Percentiles rank a stretch among this genome's conserved stretches.
Conservation (phyloP, 1,284 basidiomycete species). For the Vanrija pseudolonga region DNA sequence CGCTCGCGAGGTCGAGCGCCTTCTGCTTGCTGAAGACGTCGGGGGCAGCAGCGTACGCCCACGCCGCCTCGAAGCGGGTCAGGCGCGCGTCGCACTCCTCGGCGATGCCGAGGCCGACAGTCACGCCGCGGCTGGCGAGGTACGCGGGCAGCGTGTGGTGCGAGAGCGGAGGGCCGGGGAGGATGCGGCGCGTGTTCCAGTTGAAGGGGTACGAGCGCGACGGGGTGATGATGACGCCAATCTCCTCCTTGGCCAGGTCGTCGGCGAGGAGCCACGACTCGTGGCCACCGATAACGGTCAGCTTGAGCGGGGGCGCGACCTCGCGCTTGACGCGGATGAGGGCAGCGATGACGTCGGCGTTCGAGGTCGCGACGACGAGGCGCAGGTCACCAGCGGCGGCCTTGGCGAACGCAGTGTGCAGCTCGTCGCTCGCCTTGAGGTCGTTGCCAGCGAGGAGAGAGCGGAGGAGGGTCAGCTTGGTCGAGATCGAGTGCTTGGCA, state of each 20-base stretch:
- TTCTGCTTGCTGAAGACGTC: slow-evolving; percentile 55
- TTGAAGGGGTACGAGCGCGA: slow-evolving; percentile 60
- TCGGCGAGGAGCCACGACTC: slow-evolving; percentile 66
- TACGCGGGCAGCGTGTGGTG: slow-evolving; percentile 62
- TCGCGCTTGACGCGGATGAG: slow-evolving; percentile 69
- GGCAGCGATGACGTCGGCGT: slow-evolving; percentile 69
- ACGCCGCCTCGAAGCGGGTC: slow-evolving; percentile 65
- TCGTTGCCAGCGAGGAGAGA: slow-evolving; percentile 56
- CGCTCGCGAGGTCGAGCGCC: slow-evolving; percentile 60
- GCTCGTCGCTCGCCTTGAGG: slow-evolving; percentile 37
- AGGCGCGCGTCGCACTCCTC: slow-evolving; percentile 64
- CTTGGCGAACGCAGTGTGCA: slow-evolving; percentile 57
- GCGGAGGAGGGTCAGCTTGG: slow-evolving; percentile 67
- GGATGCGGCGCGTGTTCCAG: slow-evolving; percentile 67
- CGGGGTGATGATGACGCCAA: slow-evolving; percentile 69
- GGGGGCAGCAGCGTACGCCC: slow-evolving; percentile 55
- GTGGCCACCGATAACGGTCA: slow-evolving; percentile 63
- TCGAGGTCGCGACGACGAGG: slow-evolving; percentile 65
- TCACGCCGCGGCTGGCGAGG: slow-evolving; percentile 64
- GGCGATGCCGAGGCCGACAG: slow-evolving; percentile 66
- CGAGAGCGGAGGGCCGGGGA: slow-evolving; percentile 71
- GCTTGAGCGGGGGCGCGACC: slow-evolving; percentile 54
- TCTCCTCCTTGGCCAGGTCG: slow-evolving; percentile 63
- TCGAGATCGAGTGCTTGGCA: slow-evolving; percentile 57
- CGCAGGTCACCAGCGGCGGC: slow-evolving; percentile 62